Conservation (phyloP, 495 filamentous ascomycete species). For the Penicillium lividum region DNA sequence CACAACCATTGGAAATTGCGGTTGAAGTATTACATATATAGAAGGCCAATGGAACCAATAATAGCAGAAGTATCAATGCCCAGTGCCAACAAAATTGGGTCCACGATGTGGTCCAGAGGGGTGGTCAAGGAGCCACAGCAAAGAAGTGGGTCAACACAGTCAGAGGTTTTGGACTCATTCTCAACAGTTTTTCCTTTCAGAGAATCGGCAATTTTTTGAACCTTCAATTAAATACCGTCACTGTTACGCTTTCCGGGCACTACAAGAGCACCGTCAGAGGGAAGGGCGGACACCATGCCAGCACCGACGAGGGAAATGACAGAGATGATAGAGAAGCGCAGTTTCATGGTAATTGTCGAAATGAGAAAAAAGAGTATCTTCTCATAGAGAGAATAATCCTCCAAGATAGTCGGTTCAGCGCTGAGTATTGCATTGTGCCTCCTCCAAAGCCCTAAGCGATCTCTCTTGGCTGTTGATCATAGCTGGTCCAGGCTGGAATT, state of each 20-base stretch:
- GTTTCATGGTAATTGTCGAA: constrained; percentile 18
- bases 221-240: constrained; percentile 13
- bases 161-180: constrained; percentile 14
- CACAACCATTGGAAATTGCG: not conserved
- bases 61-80: constrained; percentile 82
- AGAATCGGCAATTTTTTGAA: constrained; percentile 16
- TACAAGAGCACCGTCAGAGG: constrained; percentile 9
- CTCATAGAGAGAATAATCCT: not conserved
- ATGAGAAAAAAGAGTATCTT: not conserved
- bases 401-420: not conserved
- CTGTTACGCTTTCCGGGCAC: constrained; percentile 12
- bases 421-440: not conserved
- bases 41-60: constrained; percentile 49
- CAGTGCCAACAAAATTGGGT: constrained; percentile 72
- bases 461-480: constrained; percentile 26
- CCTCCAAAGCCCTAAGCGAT: constrained; percentile 17
- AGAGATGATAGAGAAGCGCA: constrained; percentile 36
- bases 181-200: constrained; percentile 14
- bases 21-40: constrained; percentile 27
- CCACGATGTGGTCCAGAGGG: constrained; percentile 54
- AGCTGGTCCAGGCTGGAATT: constrained; percentile 6
- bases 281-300: constrained; percentile 24
- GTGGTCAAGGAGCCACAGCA: constrained; percentile 39
- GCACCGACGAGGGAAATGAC: constrained; percentile 25
- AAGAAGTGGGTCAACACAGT: constrained; percentile 32